These are phyloP conservation scores for Eimeria nieschulzi DNA, from an alignment of 169 alveolate species.

Conservation along the genomic window DNA sequence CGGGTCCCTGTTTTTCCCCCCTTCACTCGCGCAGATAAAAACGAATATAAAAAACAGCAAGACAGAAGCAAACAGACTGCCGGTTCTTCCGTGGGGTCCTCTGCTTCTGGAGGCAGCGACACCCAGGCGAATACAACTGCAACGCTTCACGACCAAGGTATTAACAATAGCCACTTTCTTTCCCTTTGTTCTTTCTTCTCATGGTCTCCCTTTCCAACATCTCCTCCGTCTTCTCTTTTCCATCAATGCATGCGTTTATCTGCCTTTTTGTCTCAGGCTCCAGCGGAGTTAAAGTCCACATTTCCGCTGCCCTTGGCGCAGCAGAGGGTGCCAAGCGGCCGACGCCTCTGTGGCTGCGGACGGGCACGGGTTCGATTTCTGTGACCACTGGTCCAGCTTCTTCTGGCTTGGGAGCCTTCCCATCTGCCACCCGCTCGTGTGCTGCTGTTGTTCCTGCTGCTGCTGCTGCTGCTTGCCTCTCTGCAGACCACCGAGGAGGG, in stretches of 20 bases:
- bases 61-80: not conserved
- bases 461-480: not conserved
- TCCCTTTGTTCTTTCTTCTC: not conserved
- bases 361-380: not conserved
- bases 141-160: not conserved
- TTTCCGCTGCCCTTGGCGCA: not conserved
- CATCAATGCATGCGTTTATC: too few relatives aligned
- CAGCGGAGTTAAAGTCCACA: not conserved
- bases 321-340: not conserved
- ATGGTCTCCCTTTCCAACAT: too few relatives aligned
- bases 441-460: not conserved
- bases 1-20: slow-evolving; percentile 37
- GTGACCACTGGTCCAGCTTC: too few relatives aligned
- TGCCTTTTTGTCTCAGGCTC: not conserved
- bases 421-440: too few relatives aligned
- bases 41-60: not conserved
- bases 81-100: slow-evolving; percentile 1
- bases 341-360: slow-evolving; percentile 3
- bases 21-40: slow-evolving; percentile 36
- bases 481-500: not conserved
- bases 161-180: too few relatives aligned
- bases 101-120: not conserved
- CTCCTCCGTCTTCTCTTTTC: too few relatives aligned
- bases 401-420: too few relatives aligned
- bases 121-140: not conserved